Evolutionary conservation across 495 filamentous ascomycete genomes (phyloP), one percentile per base, ranked within the genome.

Genomic region (Pseudomonodictys pantanalensis): DNA sequence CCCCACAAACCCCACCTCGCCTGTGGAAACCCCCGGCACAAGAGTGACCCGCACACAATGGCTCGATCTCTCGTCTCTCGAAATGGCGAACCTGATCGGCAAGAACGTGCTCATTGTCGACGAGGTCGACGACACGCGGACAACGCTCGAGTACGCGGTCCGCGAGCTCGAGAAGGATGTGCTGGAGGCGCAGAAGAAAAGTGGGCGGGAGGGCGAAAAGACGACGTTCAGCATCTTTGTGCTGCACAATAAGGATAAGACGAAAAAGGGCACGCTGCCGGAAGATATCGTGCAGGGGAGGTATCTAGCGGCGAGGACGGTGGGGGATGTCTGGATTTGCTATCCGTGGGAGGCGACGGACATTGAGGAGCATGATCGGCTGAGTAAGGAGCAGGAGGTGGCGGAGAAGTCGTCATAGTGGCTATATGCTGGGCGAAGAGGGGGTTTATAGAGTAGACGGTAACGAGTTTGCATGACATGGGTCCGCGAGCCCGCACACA

Each of bases 291-390:
- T 90, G 20, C 76, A 87, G 55, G 81, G 82, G 24, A 79, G 86
- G 65, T 99, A 99, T 75, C 72, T 90, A 55, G 93, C 93, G 22
- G 89, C 93, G 12, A 78, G 86, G 66, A 97, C 93, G 28, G 89
- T 92, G 20, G 81, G 80, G 22, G 92, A 99, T 77, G 86, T 90
- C 53, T 99, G 93, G 93, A 97, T 97, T 70, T 93, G 89, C 78
- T 99, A 99, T 74, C 93, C 93, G n/a, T 98, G 93, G 93, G 93
- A 98, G 76, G 93, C 95, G 39, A 88, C 77, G 76, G 89, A 97
- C 73, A 97, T 97, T 65, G 93, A 97, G 26, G 87, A 89, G 78
- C 92, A 97, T 69, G 92, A 97, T 73, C 64, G 73, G 49, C 74
- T 90, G 57, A 88, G 91, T 10, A 75, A 24, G 30, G 52, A 57